Evolutionary conservation across 306 rosid genomes (phyloP).

Genomic region (Rosa lucieae): DNA sequence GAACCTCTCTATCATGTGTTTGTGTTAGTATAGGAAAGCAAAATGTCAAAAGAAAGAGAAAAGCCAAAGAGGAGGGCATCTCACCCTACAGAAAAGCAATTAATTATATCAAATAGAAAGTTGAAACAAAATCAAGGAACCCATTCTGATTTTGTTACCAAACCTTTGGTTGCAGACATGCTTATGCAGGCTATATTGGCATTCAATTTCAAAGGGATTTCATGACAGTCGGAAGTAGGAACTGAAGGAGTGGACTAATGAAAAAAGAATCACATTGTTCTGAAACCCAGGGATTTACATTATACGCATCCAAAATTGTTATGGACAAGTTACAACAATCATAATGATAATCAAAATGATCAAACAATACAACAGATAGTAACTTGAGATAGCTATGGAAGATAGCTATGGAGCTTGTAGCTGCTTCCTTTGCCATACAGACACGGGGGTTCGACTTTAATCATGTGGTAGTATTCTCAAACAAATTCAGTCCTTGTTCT

Average conservation of each 20-base stretch:
- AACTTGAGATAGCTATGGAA: no score
- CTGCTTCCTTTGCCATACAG: not conserved
- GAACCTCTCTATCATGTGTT: not conserved
- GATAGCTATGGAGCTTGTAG: not conserved
- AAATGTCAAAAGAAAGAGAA: slow-evolving; percentile 10
- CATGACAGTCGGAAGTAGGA: slow-evolving; percentile 1
- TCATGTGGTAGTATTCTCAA: not conserved
- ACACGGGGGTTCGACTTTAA: not conserved
- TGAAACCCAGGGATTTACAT: not conserved
- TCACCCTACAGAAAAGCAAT: not conserved
- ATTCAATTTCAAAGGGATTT: not conserved
- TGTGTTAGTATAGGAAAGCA: not conserved
- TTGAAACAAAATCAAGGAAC: not conserved
- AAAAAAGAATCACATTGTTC: not conserved
- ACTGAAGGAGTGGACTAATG: not conserved
- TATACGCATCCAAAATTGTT: not conserved
- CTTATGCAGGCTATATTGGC: not conserved
- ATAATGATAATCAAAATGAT: not conserved
- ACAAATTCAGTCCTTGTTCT: not conserved
- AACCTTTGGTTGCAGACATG: not conserved
- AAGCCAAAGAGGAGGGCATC: not conserved
- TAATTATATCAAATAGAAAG: not conserved
- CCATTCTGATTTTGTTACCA: not conserved
- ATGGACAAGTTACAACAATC: not conserved
- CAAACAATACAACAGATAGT: not conserved